Conservation (phyloP, 805 yeast species). For the Kodamaea sagamina region DNA sequence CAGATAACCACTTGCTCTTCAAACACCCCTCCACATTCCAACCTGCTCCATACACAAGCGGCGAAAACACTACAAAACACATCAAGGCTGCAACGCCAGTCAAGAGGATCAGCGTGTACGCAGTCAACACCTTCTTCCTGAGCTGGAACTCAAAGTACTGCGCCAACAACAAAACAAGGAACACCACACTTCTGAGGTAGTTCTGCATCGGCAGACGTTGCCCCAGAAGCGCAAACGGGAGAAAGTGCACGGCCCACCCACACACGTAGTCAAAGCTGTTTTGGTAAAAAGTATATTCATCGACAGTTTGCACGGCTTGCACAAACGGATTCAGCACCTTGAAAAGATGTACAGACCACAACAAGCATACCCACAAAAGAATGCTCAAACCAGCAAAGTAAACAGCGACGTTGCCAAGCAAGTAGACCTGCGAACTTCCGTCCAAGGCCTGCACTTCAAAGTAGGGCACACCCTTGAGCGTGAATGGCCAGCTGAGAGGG, state of each 20-base stretch:
- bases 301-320: constrained; percentile 17
- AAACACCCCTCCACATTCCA: constrained; percentile 50
- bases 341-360: constrained; percentile 23
- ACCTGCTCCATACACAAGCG: constrained; percentile 47
- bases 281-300: constrained; percentile 20
- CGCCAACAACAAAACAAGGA: constrained; percentile 46
- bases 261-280: constrained; percentile 40
- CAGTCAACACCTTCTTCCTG: constrained; percentile 14
- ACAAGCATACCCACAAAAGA: constrained; percentile 28
- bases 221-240: constrained; percentile 52
- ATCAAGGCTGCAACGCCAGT: constrained; percentile 21
- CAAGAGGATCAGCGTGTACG: constrained; percentile 24
- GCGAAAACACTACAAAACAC: constrained; percentile 34
- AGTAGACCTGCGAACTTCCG: constrained; percentile 47
- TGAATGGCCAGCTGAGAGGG: constrained; percentile 57
- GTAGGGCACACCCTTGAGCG: constrained; percentile 59
- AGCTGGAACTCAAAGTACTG: constrained; percentile 43
- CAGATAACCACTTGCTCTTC: constrained; percentile 31
- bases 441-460: constrained; percentile 40
- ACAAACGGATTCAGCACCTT: constrained; percentile 35
- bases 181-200: constrained; percentile 38
- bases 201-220: constrained; percentile 28
- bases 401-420: constrained; percentile 63
- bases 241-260: constrained; percentile 60
- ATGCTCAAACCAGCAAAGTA: constrained; percentile 49